Base-by-base conservation (phyloP, 2,329 filamentous ascomycete species). In the Fusarium keratoplasticum region DNA sequence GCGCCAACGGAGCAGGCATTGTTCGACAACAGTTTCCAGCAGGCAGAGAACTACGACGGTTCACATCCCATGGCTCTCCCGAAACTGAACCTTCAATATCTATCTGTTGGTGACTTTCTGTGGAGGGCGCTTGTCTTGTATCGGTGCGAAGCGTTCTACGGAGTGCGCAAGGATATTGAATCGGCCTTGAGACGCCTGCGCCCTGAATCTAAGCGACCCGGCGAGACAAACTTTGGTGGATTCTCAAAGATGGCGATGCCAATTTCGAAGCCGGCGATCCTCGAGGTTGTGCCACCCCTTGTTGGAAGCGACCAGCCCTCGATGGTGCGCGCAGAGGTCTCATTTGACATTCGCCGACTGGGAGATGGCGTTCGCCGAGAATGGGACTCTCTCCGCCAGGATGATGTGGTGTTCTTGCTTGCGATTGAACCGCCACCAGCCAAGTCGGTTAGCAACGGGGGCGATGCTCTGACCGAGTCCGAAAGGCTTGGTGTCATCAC, bases 101-200 rank as follows among this genome's bases (percentile, higher is more conserved):
- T 99, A 16, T 97, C 95, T 4, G 91, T 98, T 60, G 95, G 95
- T 4, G 96, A 99, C 82, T 99, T 99, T 77, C 85, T 99, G n/a
- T 99, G 95, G 95, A 90, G 97, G 71, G 95, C 96, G 0, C 92
- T 98, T 78, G 88, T 97, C 16, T 86, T 99, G 10, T 96, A 98
- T 81, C 91, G 96, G 44, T 94, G 92, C 67, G 96, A 99, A 82
- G 90, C 96, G 0, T 98, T 98, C 81, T 98, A 97, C 81, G 94
- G 95, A 69, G 96, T 99, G 69, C 91, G 95, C 54, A 96, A 95
- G 79, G 95, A 99, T 80, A 91, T 99, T 66, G 95, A 98, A 80
- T 90, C 94, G 57, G 91, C 93, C 8, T 81, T 98, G 60, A 94
- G 93, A 79, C 91, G 95, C 54, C 84, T 99, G 69, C 91, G 93